Base-by-base conservation (phyloP, 1,139 yeast genomes). In the Blastobotrys malaysiensis region DNA sequence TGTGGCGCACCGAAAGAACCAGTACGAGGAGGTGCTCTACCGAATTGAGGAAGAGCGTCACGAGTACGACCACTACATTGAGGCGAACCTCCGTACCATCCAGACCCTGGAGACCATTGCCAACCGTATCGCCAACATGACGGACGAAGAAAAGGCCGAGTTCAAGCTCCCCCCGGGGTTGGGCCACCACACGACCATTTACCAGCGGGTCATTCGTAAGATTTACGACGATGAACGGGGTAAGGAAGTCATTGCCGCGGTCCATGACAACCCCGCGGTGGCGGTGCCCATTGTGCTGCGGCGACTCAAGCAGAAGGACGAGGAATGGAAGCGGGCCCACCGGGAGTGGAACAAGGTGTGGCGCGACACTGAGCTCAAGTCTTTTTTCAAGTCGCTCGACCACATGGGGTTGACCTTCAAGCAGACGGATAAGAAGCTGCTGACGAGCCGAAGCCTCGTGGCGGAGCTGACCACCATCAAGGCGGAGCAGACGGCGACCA, bases 341-440 rank as follows among this genome's bases (percentile, higher is more conserved):
- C 82, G 99, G 63, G 99, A 95, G 70, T 93, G 99, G 99, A 93
- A 93, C 71, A 93, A 93, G 69, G 96, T 91, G 24, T 93, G 99
- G 99, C 83, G 99, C 66, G 99, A 93, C 71, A 84, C 95, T 74
- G 99, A 95, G 69, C 97, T 90, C 67, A 91, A 90, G 66, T 96
- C 90, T 0, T 91, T 87, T 69, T 88, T 83, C 76, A 95, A 93
- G 71, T 88, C 97, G 2, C 77, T 93, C 63, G 99, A 93, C 69
- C 99, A 95, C 69, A 77, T 91, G 61, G 99, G 99, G 1, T 78
- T 93, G 63, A 90, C 97, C 0, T 95, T 93, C 74, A 93, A 93
- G 70, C 97, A 93, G 70, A 89, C 96, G 11, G 99, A 93, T 70
- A 93, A 95, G 70, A 93, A 93, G 70, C 75, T 89, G 55, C 74